A percentile compares a stretch with the other conserved stretches of the same genome.
Conservation (phyloP, 176 grass and related monocot species). For the Bromus sterilis region DNA sequence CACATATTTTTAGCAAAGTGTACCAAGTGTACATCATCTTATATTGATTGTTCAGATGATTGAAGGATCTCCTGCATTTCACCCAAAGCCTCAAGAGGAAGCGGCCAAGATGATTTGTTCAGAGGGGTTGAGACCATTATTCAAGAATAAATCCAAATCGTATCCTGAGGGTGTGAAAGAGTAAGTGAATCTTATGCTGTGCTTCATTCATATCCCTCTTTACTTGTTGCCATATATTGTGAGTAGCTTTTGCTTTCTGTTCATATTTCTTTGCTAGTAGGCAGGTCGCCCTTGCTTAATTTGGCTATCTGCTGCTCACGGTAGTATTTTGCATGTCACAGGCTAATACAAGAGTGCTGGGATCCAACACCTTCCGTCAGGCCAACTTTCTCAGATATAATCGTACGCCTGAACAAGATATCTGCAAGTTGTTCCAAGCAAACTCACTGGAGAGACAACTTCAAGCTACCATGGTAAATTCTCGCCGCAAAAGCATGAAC, state of each 20-base stretch:
- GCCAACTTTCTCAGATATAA: conserved; percentile 78
- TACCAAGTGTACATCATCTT: neutral
- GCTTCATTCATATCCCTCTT: neutral
- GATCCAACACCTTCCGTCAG: conserved; percentile 46
- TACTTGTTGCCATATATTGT: neutral
- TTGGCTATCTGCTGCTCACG: neutral
- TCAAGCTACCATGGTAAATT: conserved; percentile 74
- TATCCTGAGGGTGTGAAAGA: conserved; percentile 67
- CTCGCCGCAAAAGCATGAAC: neutral
- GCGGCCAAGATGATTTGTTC: conserved; percentile 72
- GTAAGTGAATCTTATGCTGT: conserved; percentile 35
- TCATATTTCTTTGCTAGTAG: neutral
- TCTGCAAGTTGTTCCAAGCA: conserved; percentile 35
- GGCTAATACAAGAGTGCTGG: conserved; percentile 88
- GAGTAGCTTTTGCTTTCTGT: neutral
- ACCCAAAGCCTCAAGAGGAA: conserved; percentile 46
- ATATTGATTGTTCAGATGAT: conserved; percentile 66
- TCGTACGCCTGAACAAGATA: conserved; percentile 63
- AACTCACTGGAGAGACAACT: conserved; percentile 62
- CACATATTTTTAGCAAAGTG: neutral
- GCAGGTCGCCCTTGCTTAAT: neutral
- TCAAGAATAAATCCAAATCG: conserved; percentile 77
- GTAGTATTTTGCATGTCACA: conserved; percentile 20
- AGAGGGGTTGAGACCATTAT: conserved; percentile 64
- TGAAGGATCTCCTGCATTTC: conserved; percentile 69